These are phyloP conservation scores for Ceratorhiza oryzae-sativae DNA, from an alignment of 1,284 basidiomycete genomes.

Conservation along the genomic window DNA sequence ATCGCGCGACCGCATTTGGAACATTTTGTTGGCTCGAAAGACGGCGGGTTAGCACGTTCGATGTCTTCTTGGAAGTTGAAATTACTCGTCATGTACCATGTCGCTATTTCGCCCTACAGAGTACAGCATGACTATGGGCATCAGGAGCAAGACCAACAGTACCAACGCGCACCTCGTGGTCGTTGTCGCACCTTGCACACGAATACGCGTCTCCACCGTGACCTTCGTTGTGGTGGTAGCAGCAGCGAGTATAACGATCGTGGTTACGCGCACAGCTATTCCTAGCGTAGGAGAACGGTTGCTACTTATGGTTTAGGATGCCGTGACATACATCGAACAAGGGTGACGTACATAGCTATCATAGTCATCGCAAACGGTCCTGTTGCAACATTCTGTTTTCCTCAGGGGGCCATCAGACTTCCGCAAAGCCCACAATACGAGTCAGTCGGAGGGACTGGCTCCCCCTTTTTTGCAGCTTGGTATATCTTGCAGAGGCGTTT, in stretches of 20 bases:
- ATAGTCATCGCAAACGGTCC: background rate
- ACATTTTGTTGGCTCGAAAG: background rate
- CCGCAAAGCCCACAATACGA: constrained; percentile 2
- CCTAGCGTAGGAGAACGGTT: background rate
- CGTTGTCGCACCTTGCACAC: background rate
- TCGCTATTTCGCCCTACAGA: background rate
- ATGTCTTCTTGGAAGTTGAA: constrained; percentile 15
- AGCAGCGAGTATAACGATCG: background rate
- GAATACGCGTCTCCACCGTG: constrained; percentile 5
- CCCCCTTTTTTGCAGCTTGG: background rate
- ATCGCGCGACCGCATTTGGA: background rate
- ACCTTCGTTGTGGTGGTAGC: background rate
- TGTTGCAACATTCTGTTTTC: constrained; percentile 1
- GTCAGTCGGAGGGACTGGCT: background rate
- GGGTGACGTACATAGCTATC: background rate
- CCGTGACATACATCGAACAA: background rate
- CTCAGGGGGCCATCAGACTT: background rate
- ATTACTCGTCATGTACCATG: constrained; percentile 2
- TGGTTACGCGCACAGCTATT: constrained; percentile 1
- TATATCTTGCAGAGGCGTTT: constrained; percentile 14
- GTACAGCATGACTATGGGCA: background rate
- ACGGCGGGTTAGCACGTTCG: background rate
- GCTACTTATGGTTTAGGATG: background rate
- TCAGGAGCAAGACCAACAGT: background rate
- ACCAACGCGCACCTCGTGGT: background rate